These are phyloP conservation scores for Chaetomium tenue DNA, from an alignment of 495 filamentous ascomycete species.

Conservation along the genomic window DNA sequence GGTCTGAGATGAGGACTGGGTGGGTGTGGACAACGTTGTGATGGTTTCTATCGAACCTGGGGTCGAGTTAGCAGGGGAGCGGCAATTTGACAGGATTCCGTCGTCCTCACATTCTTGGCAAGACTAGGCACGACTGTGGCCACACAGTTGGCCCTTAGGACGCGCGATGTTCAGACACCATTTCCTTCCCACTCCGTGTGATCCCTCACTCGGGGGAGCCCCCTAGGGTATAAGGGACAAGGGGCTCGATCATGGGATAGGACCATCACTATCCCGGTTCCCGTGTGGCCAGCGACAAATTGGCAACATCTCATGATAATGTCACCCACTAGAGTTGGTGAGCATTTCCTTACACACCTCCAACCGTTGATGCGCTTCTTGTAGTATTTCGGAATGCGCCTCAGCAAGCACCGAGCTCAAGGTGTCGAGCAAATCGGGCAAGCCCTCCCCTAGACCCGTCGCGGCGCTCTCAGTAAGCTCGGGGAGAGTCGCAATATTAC, in stretches of 20 bases:
- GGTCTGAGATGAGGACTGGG: slow-evolving; percentile 14
- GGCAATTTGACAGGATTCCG: too few relatives aligned
- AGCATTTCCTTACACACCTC: slow-evolving; percentile 47
- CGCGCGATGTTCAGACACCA: too few relatives aligned
- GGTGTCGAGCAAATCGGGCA: slow-evolving; percentile 46
- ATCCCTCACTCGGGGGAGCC: too few relatives aligned
- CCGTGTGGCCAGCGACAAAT: neutral
- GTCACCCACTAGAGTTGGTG: slow-evolving; percentile 15
- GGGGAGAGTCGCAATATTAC: slow-evolving; percentile 37
- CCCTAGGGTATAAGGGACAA: too few relatives aligned
- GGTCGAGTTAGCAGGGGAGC: too few relatives aligned
- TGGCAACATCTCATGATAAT: neutral
- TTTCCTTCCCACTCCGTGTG: too few relatives aligned
- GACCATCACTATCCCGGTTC: neutral
- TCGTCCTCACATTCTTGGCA: too few relatives aligned
- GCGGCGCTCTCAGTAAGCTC: slow-evolving; percentile 41
- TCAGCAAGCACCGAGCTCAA: slow-evolving; percentile 42
- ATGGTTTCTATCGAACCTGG: too few relatives aligned
- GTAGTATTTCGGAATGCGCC: slow-evolving; percentile 46
- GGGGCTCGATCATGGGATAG: too few relatives aligned
- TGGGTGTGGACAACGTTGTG: too few relatives aligned
- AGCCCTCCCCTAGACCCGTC: slow-evolving; percentile 39
- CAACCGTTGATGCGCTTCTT: slow-evolving; percentile 45
- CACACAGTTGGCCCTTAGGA: too few relatives aligned
- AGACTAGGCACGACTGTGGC: too few relatives aligned